These are phyloP conservation scores for Fusarium udum DNA, from an alignment of 2,329 filamentous ascomycete species.

Conservation along the genomic window DNA sequence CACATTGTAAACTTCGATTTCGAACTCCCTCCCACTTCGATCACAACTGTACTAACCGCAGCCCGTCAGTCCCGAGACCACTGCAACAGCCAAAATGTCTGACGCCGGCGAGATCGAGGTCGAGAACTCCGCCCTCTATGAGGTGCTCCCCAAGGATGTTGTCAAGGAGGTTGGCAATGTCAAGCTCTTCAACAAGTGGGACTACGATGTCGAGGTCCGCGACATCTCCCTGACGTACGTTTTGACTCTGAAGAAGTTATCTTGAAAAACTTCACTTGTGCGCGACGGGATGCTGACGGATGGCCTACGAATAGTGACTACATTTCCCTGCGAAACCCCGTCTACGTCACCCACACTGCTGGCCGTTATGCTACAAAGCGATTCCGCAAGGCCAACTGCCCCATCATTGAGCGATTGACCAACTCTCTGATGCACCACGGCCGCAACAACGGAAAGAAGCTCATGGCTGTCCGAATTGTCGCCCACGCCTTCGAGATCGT, in stretches of 20 bases:
- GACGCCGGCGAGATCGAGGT: constrained; percentile 95
- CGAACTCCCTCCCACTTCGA: constrained; percentile 46
- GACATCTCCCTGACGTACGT: constrained; percentile 99
- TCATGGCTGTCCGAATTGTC: constrained; percentile 99
- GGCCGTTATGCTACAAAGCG: constrained; percentile 99
- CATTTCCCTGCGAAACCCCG: constrained; percentile 98
- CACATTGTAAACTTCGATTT: constrained; percentile 37
- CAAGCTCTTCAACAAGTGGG: constrained; percentile 98
- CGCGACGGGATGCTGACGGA: constrained; percentile 47
- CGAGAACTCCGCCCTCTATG: constrained; percentile 77
- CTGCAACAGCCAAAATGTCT: constrained; percentile 78
- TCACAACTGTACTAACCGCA: constrained; percentile 49
- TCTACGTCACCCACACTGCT: constrained; percentile 99
- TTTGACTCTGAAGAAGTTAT: constrained; percentile 19
- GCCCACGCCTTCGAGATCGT: constrained; percentile 99
- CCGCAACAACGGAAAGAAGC: constrained; percentile 99
- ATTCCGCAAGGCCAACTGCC: constrained; percentile 99
- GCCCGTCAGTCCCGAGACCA: constrained; percentile 47
- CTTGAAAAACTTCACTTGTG: constrained; percentile 22
- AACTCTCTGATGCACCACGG: constrained; percentile 99
- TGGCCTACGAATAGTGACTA: constrained; percentile 78
- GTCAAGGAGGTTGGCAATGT: constrained; percentile 87
- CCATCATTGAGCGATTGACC: constrained; percentile 99
- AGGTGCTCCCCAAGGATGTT: constrained; percentile 93
- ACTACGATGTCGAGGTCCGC: constrained; percentile 99